Evolutionary conservation across 2,329 filamentous ascomycete species (phyloP).

Genomic region (Penicillium glabrum): DNA sequence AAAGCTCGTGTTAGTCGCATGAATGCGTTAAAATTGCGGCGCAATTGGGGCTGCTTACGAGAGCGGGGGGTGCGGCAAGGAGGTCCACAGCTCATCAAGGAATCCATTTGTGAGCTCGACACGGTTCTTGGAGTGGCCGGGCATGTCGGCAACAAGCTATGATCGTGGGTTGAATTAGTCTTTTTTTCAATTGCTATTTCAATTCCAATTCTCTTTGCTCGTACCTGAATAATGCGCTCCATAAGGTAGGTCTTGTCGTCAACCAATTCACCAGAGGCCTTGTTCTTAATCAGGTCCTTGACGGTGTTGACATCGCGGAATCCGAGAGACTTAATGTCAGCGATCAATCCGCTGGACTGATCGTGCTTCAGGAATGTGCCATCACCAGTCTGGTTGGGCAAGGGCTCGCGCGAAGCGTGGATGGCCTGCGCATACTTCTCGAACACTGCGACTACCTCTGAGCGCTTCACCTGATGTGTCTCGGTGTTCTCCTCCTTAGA

Average conservation of each 20-base stretch:
- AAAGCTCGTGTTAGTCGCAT: background rate
- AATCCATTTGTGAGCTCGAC: slow-evolving; percentile 66
- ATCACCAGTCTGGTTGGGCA: slow-evolving; percentile 63
- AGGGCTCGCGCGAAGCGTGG: slow-evolving; percentile 59
- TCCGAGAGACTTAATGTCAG: slow-evolving; percentile 60
- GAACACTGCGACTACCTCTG: slow-evolving; percentile 43
- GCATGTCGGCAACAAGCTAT: slow-evolving; percentile 65
- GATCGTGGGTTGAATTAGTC: background rate
- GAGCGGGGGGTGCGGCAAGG: slow-evolving; percentile 70
- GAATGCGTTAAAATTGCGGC: background rate
- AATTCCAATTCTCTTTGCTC: background rate
- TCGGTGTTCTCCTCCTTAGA: slow-evolving; percentile 25
- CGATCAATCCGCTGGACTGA: slow-evolving; percentile 53
- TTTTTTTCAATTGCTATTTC: background rate
- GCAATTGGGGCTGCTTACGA: slow-evolving; percentile 47
- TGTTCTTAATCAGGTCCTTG: slow-evolving; percentile 59
- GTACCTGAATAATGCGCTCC: slow-evolving; percentile 65
- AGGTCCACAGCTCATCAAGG: slow-evolving; percentile 68
- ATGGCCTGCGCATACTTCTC: slow-evolving; percentile 48
- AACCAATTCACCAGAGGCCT: slow-evolving; percentile 62
- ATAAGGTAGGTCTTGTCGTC: slow-evolving; percentile 79
- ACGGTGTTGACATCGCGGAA: slow-evolving; percentile 63
- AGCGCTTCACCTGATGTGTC: slow-evolving; percentile 33
- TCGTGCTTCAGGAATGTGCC: slow-evolving; percentile 58
- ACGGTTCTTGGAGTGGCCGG: slow-evolving; percentile 61